A percentile compares a stretch with the other conserved stretches of the same genome.
Conservation (phyloP, 148 eudicot genomes). For the Dianthus caryophyllus region DNA sequence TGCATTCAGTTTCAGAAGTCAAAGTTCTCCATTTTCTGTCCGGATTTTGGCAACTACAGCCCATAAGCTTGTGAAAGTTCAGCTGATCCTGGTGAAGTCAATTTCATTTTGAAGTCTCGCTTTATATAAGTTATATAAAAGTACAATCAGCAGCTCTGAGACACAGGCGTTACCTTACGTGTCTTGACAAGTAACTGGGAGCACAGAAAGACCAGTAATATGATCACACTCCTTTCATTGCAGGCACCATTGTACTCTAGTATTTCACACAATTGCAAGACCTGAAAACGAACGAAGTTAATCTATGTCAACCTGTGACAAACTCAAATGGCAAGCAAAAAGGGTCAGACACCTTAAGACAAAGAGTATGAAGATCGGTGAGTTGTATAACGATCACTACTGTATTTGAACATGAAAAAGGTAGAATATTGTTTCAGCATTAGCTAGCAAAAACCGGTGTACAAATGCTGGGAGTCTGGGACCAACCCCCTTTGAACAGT, state of each 20-base stretch:
- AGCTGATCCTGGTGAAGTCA: conserved; percentile 59
- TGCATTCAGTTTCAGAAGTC: conserved; percentile 33
- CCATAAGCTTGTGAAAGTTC: conserved; percentile 90
- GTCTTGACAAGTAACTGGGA: conserved; percentile 68
- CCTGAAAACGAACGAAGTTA: conserved; percentile 39
- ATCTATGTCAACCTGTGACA: not conserved
- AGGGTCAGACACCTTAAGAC: not conserved
- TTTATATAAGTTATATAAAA: not conserved
- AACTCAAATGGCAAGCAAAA: not conserved
- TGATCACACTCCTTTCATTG: conserved; percentile 63
- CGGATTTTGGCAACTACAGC: conserved; percentile 59
- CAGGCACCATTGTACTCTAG: conserved; percentile 85
- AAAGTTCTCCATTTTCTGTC: conserved; percentile 47
- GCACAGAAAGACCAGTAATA: conserved; percentile 83
- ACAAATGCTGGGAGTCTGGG: not conserved
- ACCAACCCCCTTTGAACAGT: not conserved
- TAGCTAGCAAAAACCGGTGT: not conserved
- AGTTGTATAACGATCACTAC: not conserved
- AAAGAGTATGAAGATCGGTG: not conserved
- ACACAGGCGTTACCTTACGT: conserved; percentile 50
- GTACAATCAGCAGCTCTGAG: conserved; percentile 1
- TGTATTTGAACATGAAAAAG: not conserved
- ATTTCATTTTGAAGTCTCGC: conserved; percentile 10
- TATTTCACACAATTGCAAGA: conserved; percentile 80
- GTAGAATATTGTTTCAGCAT: too few species aligned